These are phyloP conservation scores for Mycena epipterygia DNA, from an alignment of 768 basidiomycete species.

Conservation along the genomic window DNA sequence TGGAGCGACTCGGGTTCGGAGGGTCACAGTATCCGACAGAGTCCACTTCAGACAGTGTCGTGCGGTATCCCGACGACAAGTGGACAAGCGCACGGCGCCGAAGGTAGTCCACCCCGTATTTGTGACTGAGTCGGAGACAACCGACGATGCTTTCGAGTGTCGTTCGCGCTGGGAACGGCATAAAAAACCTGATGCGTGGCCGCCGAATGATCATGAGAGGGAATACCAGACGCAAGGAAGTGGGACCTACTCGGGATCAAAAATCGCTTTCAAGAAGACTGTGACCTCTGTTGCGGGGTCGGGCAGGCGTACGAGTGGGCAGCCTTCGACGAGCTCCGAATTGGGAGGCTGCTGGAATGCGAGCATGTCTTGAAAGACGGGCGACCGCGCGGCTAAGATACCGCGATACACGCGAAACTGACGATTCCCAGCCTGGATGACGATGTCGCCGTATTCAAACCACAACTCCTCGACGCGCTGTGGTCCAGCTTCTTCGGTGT, in stretches of 20 bases:
- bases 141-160: neutral
- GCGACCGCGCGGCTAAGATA: slow-evolving; percentile 27
- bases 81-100: slow-evolving; percentile 21
- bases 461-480: slow-evolving; percentile 14
- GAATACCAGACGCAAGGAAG: too few relatives aligned
- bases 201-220: neutral
- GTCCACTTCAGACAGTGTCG: slow-evolving; percentile 8
- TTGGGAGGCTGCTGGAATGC: slow-evolving; percentile 27
- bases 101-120: slow-evolving; percentile 18
- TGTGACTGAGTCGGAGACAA: slow-evolving; percentile 26
- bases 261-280: slow-evolving; percentile 18
- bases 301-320: slow-evolving; percentile 16
- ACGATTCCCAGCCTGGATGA: slow-evolving; percentile 25
- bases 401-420: slow-evolving; percentile 25
- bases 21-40: neutral
- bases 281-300: slow-evolving; percentile 17
- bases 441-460: slow-evolving; percentile 18
- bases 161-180: slow-evolving; percentile 19
- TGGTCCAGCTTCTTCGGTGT: too few relatives aligned
- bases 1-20: too few relatives aligned
- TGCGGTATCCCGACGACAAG: neutral
- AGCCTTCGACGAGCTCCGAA: slow-evolving; percentile 27
- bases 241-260: slow-evolving; percentile 15
- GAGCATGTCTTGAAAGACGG: slow-evolving; percentile 39
- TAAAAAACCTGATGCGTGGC: slow-evolving; percentile 4